Evolutionary conservation across 352 stramenopile genomes (phyloP), one percentile per base, ranked within the genome.

Genomic region (Globisporangium cederbergense): DNA sequence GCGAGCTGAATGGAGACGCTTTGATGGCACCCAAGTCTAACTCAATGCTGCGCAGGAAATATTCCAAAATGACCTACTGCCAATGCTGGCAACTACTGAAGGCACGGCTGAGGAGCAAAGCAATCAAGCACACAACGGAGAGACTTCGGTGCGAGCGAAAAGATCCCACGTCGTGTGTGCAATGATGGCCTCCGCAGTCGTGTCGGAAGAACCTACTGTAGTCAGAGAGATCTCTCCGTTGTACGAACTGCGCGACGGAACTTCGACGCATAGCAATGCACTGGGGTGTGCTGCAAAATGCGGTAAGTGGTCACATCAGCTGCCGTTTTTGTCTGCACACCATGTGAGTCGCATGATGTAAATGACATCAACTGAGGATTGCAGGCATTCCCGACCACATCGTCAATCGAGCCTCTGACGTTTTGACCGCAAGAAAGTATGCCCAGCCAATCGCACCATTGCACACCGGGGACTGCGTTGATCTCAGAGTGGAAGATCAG

Each of bases 241-340:
- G 2, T 91, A 86, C 43, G 83, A 94, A 46, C 54, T 93, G 18
- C 73, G 72, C 0, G 47, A 68, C 60, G 87, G 87, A 14, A 78
- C 90, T 4, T 86, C 87, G 3, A 77, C 58, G 4, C 75, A 83
- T 25, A 96, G 87, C 65, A 93, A 93, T 58, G 87, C 82, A 10
- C 72, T 96, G 52, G 65, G 71, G 5, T 96, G 85, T 61, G 87
- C 85, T 52, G 54, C 73, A 36, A 75, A 79, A 38, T 91, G 79
- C 36, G 87, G 87, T 93, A 68, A 38, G 66, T 45, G 3, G 11
- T 14, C 4, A 10, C 13, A n/a, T n/a, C 16, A 9, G 16, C 25
- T 57, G 34, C 22, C 51, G 25, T 30, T 58, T 7, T 20, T 49
- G 30, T n/a, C 14, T 2, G 10, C 30, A 18, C 14, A 46, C 18